A percentile compares a stretch with the other conserved stretches of the same genome.
These are phyloP conservation scores for Fusarium chlamydosporum DNA, from an alignment of 2,329 filamentous ascomycete genomes.

Conservation along the genomic window DNA sequence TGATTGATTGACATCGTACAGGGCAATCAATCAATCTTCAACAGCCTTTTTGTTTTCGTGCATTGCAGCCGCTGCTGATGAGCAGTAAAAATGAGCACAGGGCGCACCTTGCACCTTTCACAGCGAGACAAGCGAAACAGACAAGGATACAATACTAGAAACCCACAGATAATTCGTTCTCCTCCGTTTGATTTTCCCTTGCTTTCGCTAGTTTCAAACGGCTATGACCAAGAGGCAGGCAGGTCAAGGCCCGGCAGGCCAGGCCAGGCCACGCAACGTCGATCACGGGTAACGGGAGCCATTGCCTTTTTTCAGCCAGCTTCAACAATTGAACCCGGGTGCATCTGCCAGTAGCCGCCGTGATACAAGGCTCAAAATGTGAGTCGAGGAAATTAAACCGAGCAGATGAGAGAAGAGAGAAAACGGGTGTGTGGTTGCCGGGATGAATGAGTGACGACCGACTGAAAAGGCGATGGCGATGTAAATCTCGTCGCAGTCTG, in stretches of 20 bases:
- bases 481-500: conserved; percentile 17
- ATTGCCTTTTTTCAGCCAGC: conserved; percentile 15
- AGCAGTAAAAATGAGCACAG: conserved; percentile 14
- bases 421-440: neutral
- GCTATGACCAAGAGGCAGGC: neutral
- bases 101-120: conserved; percentile 13
- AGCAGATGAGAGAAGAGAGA: neutral
- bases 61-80: neutral
- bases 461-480: conserved; percentile 10
- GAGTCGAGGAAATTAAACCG: neutral
- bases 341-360: conserved; percentile 16
- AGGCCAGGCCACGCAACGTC: conserved; percentile 18
- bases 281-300: conserved; percentile 27
- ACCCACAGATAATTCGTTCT: neutral
- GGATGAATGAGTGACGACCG: neutral
- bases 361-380: neutral
- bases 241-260: too few relatives aligned
- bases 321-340: conserved; percentile 3
- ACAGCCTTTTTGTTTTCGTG: conserved; percentile 2
- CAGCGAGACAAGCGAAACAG: neutral
- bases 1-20: conserved; percentile 7
- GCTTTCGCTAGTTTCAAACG: conserved; percentile 19
- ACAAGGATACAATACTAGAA: neutral
- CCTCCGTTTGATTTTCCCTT: neutral
- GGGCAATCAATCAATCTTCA: conserved; percentile 4